phyloP scores from a whole-genome alignment of 345 rosid species.

The Mangifera indica region DNA sequence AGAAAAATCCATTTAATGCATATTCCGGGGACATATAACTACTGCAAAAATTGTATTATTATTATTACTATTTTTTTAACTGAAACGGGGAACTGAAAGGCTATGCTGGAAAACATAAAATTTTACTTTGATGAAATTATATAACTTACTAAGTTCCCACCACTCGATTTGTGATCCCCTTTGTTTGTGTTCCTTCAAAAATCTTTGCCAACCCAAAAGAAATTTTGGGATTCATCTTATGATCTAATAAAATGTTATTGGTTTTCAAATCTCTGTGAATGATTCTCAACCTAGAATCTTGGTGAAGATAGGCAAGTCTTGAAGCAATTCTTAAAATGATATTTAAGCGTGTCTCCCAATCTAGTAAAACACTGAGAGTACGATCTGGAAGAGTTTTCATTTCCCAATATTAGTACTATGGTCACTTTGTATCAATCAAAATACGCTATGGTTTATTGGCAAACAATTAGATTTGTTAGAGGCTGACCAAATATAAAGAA shows the following conservation, averaged over 20 bases:
- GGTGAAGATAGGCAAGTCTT: constrained; percentile 67
- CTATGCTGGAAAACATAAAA: background rate
- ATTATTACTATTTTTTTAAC: background rate
- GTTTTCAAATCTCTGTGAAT: constrained; percentile 71
- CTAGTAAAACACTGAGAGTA: constrained; percentile 28
- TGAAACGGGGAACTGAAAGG: constrained; percentile 11
- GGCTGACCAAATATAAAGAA: constrained; percentile 51
- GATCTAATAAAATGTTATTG: constrained; percentile 60
- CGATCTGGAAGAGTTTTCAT: constrained; percentile 33
- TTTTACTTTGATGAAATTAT: background rate
- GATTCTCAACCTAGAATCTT: constrained; percentile 68
- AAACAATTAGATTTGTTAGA: background rate
- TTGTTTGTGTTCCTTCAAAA: constrained; percentile 49
- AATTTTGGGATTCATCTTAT: constrained; percentile 67
- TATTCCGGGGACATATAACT: constrained; percentile 26
- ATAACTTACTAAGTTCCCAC: constrained; percentile 76
- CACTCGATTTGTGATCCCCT: constrained; percentile 54
- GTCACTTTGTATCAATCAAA: background rate
- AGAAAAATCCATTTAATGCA: constrained; percentile 31
- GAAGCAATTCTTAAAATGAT: constrained; percentile 63
- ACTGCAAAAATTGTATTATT: constrained; percentile 25
- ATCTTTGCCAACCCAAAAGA: constrained; percentile 71
- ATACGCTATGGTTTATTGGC: background rate
- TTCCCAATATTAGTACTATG: background rate
- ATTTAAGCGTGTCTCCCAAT: constrained; percentile 46